Base-by-base conservation (phyloP, 768 basidiomycete species). In the Tricholoma furcatifolium region DNA sequence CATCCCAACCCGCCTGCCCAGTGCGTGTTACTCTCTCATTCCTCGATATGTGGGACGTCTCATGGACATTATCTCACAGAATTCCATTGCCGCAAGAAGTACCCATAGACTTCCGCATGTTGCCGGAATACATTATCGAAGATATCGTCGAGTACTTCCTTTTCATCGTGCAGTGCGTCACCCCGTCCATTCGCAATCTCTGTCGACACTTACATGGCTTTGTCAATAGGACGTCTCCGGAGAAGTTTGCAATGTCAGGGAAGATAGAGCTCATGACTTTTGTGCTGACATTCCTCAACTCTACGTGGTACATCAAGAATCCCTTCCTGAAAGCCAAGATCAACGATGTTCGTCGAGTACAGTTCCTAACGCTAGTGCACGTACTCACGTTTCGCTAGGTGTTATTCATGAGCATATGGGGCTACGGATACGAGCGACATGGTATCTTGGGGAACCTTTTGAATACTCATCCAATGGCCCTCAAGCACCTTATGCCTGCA, bases 301-400 rank as follows among this genome's bases (percentile, higher is more conserved):
- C 92, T 34, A 96, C 95, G 0, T 93, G 92, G 83, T 98, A 94
- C 67, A 95, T 99, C 78, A 97, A 97, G 75, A 99, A 98, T 61
- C 97, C 97, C 0, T 98, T 96, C 77, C 67, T 99, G 61, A 98
- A 98, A 70, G 84, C 93, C 17, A 96, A 98, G 70, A 88, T 98
- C 55, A 93, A 98, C 58, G 91, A 97, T 65, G 93, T 93, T 57
- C 40, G 77, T 68, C 35, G 11, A 39, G 56, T 50, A 24, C 36
- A 44, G 27, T 31, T 23, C 32, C 18, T 36, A 18, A 8, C 42
- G 27, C n/a, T 14, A 20, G 9, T 27, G 10, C 35, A 38, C 17
- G 43, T 20, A 43, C 44, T 38, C 58, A 63, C 20, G 0, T 46
- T 42, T 35, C 10, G 4, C 59, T 35, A 93, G 88, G 84, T 86